Evolutionary conservation across 2,329 filamentous ascomycete genomes (phyloP), one percentile per base, ranked within the genome.

Genomic region (Sporothrix brunneoviolacea): DNA sequence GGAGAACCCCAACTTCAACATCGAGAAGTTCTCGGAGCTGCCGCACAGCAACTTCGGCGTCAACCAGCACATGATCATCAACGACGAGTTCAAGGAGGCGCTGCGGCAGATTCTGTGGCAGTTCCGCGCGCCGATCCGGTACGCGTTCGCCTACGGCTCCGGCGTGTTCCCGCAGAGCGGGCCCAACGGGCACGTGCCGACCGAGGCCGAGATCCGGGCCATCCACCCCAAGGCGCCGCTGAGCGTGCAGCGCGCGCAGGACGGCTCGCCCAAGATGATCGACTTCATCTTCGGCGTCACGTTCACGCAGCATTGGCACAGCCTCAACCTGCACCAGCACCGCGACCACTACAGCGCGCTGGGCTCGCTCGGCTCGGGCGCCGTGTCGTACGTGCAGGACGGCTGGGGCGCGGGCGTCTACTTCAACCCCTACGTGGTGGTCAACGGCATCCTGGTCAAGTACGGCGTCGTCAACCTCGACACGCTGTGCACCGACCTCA

Each of bases 271-370:
- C 12, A 96, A 96, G 71, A 95, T 97, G 84, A 95, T 98, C 57
- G 93, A 98, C 69, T 95, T 98, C 65, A 94, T 98, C 59, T 93
- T 98, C 64, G 93, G 91, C 22, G 91, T 97, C 10, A 88, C 88
- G 1, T 88, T 95, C 66, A 89, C 87, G 1, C 87, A 98, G 64
- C 93, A 98, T 69, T 98, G 91, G 88, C 93, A 98, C 69, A 91
- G 86, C 30, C 75, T 98, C 54, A 98, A 98, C 62, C 74, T 98
- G 59, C 76, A 79, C 57, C 86, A 96, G 65, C 86, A 98, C 63
- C 85, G 88, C 8, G 79, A 94, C 61, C 93, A 98, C 68, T 98
- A 98, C 70, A 97, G 91, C 1, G 83, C 79, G 10, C 72, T 98
- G 18, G 88, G 87, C 2, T 84, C 82, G 13, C 69, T 96, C 18